phyloP scores from a whole-genome alignment of 1,284 basidiomycete genomes.

The Pseudozyma hubeiensis region DNA sequence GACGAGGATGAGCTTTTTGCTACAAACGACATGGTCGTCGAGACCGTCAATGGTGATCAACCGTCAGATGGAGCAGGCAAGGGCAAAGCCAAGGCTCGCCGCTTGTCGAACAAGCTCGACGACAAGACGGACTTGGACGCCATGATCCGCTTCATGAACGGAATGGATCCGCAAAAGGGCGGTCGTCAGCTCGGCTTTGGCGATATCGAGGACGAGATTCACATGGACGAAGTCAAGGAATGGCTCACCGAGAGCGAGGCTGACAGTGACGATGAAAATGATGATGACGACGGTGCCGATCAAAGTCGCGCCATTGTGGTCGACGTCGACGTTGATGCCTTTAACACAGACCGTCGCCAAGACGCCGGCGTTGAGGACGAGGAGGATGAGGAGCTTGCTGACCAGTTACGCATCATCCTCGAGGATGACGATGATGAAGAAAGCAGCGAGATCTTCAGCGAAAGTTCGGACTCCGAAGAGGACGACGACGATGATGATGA shows the following conservation, averaged over 20 bases:
- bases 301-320: neutral
- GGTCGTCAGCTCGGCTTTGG: constrained; percentile 57
- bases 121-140: constrained; percentile 49
- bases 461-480: constrained; percentile 31
- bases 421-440: constrained; percentile 39
- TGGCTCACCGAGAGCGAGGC: constrained; percentile 57
- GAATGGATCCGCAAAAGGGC: constrained; percentile 59
- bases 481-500: constrained; percentile 19
- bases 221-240: constrained; percentile 56
- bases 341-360: neutral
- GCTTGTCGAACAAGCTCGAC: constrained; percentile 37
- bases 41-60: constrained; percentile 25
- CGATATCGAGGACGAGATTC: constrained; percentile 53
- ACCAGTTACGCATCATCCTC: constrained; percentile 45
- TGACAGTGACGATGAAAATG: constrained; percentile 27
- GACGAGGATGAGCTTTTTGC: constrained; percentile 13
- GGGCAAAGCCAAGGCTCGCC: constrained; percentile 30
- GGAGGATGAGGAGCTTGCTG: constrained; percentile 29
- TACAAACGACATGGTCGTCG: constrained; percentile 24
- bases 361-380: constrained; percentile 25
- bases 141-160: constrained; percentile 61
- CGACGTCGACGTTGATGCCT: neutral
- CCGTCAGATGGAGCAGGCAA: constrained; percentile 10
- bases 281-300: constrained; percentile 6
- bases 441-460: constrained; percentile 31